Evolutionary conservation across 2,329 filamentous ascomycete genomes (phyloP).

Genomic region (Penicillium vulpinum): DNA sequence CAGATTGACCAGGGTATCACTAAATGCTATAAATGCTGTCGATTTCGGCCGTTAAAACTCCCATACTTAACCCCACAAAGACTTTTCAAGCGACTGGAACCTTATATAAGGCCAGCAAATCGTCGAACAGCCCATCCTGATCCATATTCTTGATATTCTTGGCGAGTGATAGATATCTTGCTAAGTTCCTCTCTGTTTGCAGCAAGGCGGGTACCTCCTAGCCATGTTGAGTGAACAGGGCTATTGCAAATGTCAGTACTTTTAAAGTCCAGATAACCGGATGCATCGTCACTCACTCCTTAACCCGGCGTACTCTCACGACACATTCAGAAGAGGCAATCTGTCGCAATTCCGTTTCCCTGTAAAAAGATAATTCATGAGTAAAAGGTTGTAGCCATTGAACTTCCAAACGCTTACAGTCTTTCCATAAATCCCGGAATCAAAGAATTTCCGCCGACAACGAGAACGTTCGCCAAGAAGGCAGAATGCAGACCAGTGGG

Average conservation of each 20-base stretch:
- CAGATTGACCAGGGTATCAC: slow-evolving; percentile 25
- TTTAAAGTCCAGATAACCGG: not conserved
- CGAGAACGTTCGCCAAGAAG: slow-evolving; percentile 80
- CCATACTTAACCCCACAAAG: slow-evolving; percentile 1
- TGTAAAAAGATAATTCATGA: slow-evolving; percentile 24
- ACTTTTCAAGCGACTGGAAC: not conserved
- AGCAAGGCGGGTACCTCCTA: slow-evolving; percentile 77
- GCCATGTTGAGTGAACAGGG: slow-evolving; percentile 79
- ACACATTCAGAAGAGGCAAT: slow-evolving; percentile 74
- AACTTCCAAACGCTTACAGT: slow-evolving; percentile 49
- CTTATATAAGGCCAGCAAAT: slow-evolving; percentile 54
- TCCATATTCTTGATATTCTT: slow-evolving; percentile 88
- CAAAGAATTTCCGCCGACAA: slow-evolving; percentile 81
- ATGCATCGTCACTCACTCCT: slow-evolving; percentile 51
- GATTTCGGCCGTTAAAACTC: slow-evolving; percentile 8
- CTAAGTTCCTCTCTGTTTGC: slow-evolving; percentile 64
- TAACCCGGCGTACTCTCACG: slow-evolving; percentile 69
- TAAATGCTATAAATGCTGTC: slow-evolving; percentile 16
- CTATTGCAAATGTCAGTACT: slow-evolving; percentile 29
- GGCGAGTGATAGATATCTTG: slow-evolving; percentile 73
- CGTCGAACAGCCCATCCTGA: slow-evolving; percentile 70
- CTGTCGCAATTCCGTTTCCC: slow-evolving; percentile 68
- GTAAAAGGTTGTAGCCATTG: not conserved
- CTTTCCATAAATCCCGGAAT: slow-evolving; percentile 80
- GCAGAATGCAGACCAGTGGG: slow-evolving; percentile 83